These are phyloP conservation scores for Apium graveolens DNA, from an alignment of 129 eudicot species.

Conservation along the genomic window DNA sequence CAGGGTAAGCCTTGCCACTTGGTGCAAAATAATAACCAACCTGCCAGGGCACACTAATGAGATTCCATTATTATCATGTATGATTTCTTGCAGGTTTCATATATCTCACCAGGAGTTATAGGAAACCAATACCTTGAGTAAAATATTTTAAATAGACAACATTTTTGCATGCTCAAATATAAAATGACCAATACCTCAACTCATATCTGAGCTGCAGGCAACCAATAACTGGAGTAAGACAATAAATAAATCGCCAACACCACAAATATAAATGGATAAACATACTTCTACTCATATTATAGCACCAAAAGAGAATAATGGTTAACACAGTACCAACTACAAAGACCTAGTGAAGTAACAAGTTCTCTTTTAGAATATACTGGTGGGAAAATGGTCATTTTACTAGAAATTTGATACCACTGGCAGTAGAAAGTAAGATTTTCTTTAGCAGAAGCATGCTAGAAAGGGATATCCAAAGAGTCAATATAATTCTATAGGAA, in stretches of 20 bases:
- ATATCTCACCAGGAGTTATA: neutral
- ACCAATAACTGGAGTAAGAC: too few relatives aligned
- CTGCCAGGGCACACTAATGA: constrained; percentile 37
- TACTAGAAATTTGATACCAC: neutral
- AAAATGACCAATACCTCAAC: neutral
- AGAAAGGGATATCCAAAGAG: neutral
- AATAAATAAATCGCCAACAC: too few relatives aligned
- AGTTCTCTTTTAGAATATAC: too few relatives aligned
- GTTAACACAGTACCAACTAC: neutral
- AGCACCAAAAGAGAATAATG: neutral
- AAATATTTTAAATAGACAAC: neutral
- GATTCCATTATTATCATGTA: constrained; percentile 20
- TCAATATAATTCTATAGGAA: neutral
- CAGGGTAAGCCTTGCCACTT: constrained; percentile 98
- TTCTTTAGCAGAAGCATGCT: neutral
- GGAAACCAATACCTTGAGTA: neutral
- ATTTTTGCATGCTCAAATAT: neutral
- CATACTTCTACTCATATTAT: neutral
- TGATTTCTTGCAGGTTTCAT: neutral
- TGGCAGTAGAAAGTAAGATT: neutral
- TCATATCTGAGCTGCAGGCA: neutral
- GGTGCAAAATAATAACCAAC: constrained; percentile 98
- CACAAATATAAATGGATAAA: neutral
- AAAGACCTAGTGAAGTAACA: neutral
- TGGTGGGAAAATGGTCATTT: too few relatives aligned